Conservation (phyloP, 148 eudicot species). For the Chenopodium album region DNA sequence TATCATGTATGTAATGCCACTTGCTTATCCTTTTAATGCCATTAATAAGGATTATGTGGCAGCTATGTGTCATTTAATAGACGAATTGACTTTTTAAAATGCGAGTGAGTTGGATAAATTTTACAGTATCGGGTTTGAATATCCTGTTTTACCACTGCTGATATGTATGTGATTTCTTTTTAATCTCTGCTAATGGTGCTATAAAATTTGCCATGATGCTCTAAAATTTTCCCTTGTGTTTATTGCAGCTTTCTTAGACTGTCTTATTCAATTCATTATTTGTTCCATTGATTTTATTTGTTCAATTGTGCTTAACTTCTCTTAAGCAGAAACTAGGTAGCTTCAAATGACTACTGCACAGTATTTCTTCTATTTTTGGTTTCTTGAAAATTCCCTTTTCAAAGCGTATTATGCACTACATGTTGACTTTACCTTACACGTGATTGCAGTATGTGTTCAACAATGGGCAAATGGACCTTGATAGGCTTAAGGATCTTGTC, state of each 20-base stretch:
- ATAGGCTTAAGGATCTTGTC: conserved; percentile 82
- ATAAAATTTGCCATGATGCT: neutral
- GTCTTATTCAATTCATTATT: neutral
- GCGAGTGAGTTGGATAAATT: neutral
- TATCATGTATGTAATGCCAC: neutral
- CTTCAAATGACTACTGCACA: neutral
- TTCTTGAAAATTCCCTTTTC: neutral
- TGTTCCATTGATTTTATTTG: neutral
- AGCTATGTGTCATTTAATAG: no score
- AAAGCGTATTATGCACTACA: neutral
- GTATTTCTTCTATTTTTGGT: neutral
- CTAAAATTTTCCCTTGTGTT: neutral
- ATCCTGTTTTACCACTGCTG: neutral
- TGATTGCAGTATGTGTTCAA: conserved; percentile 85
- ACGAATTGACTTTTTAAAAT: no score
- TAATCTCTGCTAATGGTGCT: neutral
- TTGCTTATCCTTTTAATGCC: neutral
- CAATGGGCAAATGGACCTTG: conserved; percentile 83
- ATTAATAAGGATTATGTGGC: neutral
- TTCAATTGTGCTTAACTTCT: neutral
- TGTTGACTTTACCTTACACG: conserved; percentile 15
- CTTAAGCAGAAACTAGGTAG: neutral
- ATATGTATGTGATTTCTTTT: neutral
- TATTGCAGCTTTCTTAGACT: neutral
- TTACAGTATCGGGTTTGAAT: neutral